Evolutionary conservation across 179 eudicot species (phyloP).

Genomic region (Dionaea muscipula): DNA sequence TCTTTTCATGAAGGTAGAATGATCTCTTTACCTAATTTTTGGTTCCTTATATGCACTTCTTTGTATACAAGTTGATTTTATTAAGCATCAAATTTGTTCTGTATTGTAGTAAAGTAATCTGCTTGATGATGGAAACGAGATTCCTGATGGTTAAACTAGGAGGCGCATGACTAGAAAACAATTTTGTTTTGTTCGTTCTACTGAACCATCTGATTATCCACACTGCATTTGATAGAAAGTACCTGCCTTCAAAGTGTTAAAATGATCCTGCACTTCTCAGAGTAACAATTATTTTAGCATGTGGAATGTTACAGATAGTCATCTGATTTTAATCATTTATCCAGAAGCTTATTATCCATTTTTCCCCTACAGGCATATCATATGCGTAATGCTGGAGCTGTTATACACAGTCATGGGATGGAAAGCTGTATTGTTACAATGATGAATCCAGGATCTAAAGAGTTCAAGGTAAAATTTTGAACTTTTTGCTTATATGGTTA

Average conservation of each 20-base stretch:
- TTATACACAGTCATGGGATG: conserved; percentile 97
- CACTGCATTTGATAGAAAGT: too few species aligned
- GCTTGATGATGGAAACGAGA: too few species aligned
- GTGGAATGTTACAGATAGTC: not conserved
- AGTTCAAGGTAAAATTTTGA: conserved; percentile 53
- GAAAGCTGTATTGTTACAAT: conserved; percentile 90
- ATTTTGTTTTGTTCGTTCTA: too few species aligned
- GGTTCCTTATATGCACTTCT: not conserved
- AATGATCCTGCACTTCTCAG: too few species aligned
- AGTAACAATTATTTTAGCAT: too few species aligned
- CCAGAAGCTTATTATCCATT: not conserved
- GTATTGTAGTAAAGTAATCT: not conserved
- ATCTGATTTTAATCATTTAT: not conserved
- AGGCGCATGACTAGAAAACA: too few species aligned
- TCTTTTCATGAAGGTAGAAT: conserved; percentile 63
- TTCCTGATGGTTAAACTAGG: too few species aligned
- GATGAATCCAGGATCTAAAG: conserved; percentile 77
- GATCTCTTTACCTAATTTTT: not conserved
- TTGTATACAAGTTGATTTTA: too few species aligned
- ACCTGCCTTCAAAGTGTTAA: too few species aligned
- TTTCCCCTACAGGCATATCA: conserved; percentile 57
- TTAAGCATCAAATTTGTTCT: not conserved
- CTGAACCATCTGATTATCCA: too few species aligned
- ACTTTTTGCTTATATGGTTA: not conserved
- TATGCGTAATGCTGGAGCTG: conserved; percentile 93